Evolutionary conservation across 148 eudicot species (phyloP), one percentile per base, ranked within the genome.

Genomic region (Fagopyrum homotropicum): DNA sequence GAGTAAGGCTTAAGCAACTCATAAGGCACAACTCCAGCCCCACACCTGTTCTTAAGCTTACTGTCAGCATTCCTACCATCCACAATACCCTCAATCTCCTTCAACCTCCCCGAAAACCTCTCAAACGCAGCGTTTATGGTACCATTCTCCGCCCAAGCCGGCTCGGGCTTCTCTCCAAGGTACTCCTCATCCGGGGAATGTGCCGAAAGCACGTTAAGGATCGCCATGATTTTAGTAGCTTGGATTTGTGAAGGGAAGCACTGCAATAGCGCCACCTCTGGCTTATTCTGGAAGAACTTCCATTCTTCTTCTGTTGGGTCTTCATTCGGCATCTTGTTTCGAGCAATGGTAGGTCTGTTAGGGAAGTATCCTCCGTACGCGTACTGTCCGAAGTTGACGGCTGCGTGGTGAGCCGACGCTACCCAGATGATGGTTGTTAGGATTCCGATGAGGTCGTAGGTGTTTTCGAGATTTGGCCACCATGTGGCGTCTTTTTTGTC

Each of bases 311-410:
- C 80, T 0, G 78, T 79, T 4, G 86, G 89, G 43, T 89, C 87
- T 74, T 89, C 96, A 0, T 80, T 75, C 1, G 88, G 92, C 93
- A 90, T 90, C 9, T 84, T 87, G 11, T 71, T 80, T 49, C 97
- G 76, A 1, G 93, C 87, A 43, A 78, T 86, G 45, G 95, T 88
- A 0, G 93, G 90, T 72, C 97, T 75, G 57, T 88, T 91, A 0
- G 93, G 93, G 77, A 88, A 85, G 59, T 86, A 93, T 2, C 89
- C 98, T 7, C 79, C 92, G 43, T 70, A 92, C 15, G 78, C 79
- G 19, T 91, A 93, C 45, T 93, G 98, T 0, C 93, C 92, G 12
- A 93, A 93, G 86, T 93, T 93, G 45, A 91, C 91, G 0, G 98
- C 95, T 0, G 97, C 84, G 59, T 93, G 98, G 85, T 93, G 97